Evolutionary conservation across 306 rosid genomes (phyloP).

Genomic region (Begonia peltatifolia): DNA sequence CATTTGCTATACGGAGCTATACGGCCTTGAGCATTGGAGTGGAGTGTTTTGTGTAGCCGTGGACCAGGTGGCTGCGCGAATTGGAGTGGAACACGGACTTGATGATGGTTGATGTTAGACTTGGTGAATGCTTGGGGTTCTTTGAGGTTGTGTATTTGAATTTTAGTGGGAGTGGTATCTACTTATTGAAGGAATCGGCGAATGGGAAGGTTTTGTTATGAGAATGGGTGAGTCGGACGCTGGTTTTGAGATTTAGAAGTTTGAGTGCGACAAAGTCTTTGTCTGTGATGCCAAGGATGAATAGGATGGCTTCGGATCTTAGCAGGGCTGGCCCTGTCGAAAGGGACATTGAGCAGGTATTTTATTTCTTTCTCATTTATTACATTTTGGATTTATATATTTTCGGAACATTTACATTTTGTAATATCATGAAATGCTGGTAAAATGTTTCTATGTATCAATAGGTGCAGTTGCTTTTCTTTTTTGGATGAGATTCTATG

Average conservation of each 20-base stretch:
- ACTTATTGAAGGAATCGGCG: constrained; percentile 23
- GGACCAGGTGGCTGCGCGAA: constrained; percentile 19
- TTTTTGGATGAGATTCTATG: neutral
- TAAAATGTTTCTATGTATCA: too few relatives aligned
- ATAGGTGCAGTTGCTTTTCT: neutral
- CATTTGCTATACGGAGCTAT: neutral
- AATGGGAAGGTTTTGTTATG: constrained; percentile 58
- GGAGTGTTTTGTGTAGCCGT: constrained; percentile 14
- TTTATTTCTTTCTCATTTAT: constrained; percentile 2
- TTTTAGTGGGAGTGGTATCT: constrained; percentile 23
- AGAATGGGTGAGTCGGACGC: constrained; percentile 33
- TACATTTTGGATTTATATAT: too few relatives aligned
- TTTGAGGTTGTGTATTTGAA: constrained; percentile 17
- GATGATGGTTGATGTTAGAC: constrained; percentile 44
- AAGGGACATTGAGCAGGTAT: constrained; percentile 94
- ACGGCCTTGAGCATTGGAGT: constrained; percentile 17
- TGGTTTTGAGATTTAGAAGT: constrained; percentile 36
- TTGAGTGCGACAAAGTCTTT: constrained; percentile 8
- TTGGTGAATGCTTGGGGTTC: constrained; percentile 27
- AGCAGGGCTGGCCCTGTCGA: constrained; percentile 76
- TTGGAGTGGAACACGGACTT: constrained; percentile 15
- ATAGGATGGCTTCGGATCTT: constrained; percentile 85
- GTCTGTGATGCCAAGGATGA: constrained; percentile 39
- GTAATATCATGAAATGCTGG: neutral
- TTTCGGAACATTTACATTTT: neutral